Evolutionary conservation across 768 basidiomycete species (phyloP), one percentile per base, ranked within the genome.

Genomic region (Tulasnella sp.): DNA sequence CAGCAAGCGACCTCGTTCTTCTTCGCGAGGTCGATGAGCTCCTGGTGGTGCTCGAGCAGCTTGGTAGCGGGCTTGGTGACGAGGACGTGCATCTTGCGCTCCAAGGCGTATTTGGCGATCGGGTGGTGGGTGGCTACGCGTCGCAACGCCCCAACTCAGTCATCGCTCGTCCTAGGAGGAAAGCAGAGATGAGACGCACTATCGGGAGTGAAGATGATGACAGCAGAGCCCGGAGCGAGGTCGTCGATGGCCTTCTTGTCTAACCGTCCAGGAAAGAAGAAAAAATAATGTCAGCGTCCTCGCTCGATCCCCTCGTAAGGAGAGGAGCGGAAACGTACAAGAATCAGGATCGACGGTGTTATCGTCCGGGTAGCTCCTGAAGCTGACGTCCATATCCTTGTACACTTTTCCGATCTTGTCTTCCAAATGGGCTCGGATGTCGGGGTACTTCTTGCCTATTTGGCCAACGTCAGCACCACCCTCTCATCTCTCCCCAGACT

Each of bases 51-150:
- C 74, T 90, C 87, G 77, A 98, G 88, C 23, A 93, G 87, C 82
- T 97, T 91, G 0, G 94, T 95, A 5, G 95, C 96, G 3, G 96
- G 96, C 84, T 97, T 98, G 67, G 96, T 98, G 79, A 97, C 89
- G 55, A 97, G 89, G 73, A 97, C 95, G 83, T 97, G 96, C 69
- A 96, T 85, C 0, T 92, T 91, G 55, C 87, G 91, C 84, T 94
- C 91, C 46, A 97, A 92, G 5, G 96, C 96, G 82, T 95, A 93
- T 67, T 92, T 85, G 26, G 94, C 90, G 82, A 96, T 97, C 40
- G 90, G 88, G 83, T 90, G 92, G 84, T 97, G 95, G 20, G 95
- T 96, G 80, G 86, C 90, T 95, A 35, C 2, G 5, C 2, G 35
- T 35, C 35, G 81, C 39, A 44, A 35, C 3, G 32, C 35, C 5